Conservation (phyloP, 1,139 yeast genomes). For the Nakaseomyces delphensis region DNA sequence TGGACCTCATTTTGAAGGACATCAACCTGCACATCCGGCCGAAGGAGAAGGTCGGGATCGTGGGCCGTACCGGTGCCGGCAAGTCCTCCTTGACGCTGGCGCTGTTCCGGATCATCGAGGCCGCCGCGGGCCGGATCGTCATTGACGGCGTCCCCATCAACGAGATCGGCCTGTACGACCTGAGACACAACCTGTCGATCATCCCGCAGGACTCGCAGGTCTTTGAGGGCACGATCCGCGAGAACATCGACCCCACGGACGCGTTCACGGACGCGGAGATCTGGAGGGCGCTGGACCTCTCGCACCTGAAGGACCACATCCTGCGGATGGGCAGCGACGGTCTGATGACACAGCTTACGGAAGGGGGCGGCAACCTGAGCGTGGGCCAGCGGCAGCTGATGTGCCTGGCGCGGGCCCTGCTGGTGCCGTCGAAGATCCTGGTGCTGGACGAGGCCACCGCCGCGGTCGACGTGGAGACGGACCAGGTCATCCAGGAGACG, state of each 20-base stretch:
- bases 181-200: conserved; percentile 77
- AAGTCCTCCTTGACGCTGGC: conserved; percentile 88
- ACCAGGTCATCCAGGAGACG: conserved; percentile 75
- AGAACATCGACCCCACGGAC: conserved; percentile 80
- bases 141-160: conserved; percentile 69
- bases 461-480: conserved; percentile 95
- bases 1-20: conserved; percentile 70
- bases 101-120: conserved; percentile 81
- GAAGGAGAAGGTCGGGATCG: conserved; percentile 86
- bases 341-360: conserved; percentile 56
- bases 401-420: conserved; percentile 82
- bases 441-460: conserved; percentile 96
- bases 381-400: conserved; percentile 89
- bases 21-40: conserved; percentile 62
- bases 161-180: conserved; percentile 67
- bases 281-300: conserved; percentile 77
- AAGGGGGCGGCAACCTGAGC: conserved; percentile 82
- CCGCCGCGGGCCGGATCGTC: conserved; percentile 58
- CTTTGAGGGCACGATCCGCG: conserved; percentile 82
- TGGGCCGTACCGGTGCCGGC: conserved; percentile 96
- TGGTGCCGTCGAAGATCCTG: conserved; percentile 68
- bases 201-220: conserved; percentile 98
- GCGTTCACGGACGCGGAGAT: conserved; percentile 63
- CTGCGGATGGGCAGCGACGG: conserved; percentile 48
- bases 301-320: conserved; percentile 76